Evolutionary conservation across 208 protist species (phyloP).

Genomic region (Crithidia bombi): DNA sequence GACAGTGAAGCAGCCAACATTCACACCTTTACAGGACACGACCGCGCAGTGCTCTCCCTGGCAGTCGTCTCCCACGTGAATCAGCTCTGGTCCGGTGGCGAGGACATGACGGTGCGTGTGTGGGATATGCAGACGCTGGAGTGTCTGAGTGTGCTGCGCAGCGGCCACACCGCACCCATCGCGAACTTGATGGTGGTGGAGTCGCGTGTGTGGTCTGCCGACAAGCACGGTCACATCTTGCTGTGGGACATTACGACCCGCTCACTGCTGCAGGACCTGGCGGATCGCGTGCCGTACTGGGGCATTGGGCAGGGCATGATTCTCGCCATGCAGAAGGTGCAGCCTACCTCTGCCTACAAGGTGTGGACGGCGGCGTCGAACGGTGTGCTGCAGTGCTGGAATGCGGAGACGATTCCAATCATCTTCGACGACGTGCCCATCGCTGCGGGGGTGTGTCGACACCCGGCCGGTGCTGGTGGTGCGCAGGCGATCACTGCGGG

Average conservation of each 20-base stretch:
- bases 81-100: constrained; percentile 82
- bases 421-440: constrained; percentile 47
- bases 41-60: constrained; percentile 52
- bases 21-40: constrained; percentile 68
- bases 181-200: constrained; percentile 57
- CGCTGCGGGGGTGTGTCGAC: constrained; percentile 2
- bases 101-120: constrained; percentile 83
- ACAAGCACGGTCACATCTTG: constrained; percentile 77
- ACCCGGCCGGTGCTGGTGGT: background rate
- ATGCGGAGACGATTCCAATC: constrained; percentile 77
- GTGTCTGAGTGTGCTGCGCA: constrained; percentile 49
- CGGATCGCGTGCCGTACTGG: constrained; percentile 40
- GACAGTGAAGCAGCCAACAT: constrained; percentile 35
- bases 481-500: background rate
- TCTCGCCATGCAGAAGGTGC: constrained; percentile 64
- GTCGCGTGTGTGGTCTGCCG: constrained; percentile 84
- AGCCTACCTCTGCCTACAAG: constrained; percentile 63
- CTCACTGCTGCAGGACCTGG: constrained; percentile 66
- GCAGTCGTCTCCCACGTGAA: constrained; percentile 58
- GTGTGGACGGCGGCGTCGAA: constrained; percentile 72
- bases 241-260: constrained; percentile 86
- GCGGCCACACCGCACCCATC: constrained; percentile 69
- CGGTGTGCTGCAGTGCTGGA: constrained; percentile 86
- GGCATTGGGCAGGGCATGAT: constrained; percentile 43
- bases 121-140: constrained; percentile 75